phyloP scores from a whole-genome alignment of 768 basidiomycete genomes.

The Termitomyces sp. region DNA sequence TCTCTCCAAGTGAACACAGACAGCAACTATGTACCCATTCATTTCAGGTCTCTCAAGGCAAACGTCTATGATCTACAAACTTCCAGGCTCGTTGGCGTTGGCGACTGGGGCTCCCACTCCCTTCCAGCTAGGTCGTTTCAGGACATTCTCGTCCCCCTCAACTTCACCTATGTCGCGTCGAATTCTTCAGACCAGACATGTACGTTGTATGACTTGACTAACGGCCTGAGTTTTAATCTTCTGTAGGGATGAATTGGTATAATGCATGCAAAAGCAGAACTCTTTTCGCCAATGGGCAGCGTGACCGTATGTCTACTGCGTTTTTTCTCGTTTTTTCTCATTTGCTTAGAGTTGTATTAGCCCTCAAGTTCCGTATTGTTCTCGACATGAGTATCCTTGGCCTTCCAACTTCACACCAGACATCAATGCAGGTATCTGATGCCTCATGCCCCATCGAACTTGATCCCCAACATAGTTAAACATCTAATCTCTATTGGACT shows the following conservation, averaged over 20 bases:
- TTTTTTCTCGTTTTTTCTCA: not conserved
- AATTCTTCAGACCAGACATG: conserved; percentile 85
- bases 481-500: conserved; percentile 1
- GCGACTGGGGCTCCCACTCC: conserved; percentile 51
- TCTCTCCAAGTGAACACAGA: conserved; percentile 73
- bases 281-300: conserved; percentile 40
- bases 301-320: conserved; percentile 46
- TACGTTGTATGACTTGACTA: conserved; percentile 20
- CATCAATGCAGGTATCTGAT: conserved; percentile 51
- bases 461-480: conserved; percentile 43
- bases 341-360: conserved; percentile 25
- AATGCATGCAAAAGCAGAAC: conserved; percentile 64
- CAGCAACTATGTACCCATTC: conserved; percentile 71
- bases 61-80: conserved; percentile 67
- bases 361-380: conserved; percentile 59
- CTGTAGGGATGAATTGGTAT: conserved; percentile 68
- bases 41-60: conserved; percentile 62
- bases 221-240: not conserved
- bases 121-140: conserved; percentile 64
- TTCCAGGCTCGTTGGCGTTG: conserved; percentile 56
- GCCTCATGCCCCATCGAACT: conserved; percentile 72
- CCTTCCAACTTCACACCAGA: conserved; percentile 43
- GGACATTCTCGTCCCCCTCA: conserved; percentile 67
- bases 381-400: conserved; percentile 68
- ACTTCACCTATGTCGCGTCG: conserved; percentile 75